A percentile compares a stretch with the other conserved stretches of the same genome.
Conservation (phyloP, 2,329 filamentous ascomycete genomes). For the Arthrobotrys sphaeroides region DNA sequence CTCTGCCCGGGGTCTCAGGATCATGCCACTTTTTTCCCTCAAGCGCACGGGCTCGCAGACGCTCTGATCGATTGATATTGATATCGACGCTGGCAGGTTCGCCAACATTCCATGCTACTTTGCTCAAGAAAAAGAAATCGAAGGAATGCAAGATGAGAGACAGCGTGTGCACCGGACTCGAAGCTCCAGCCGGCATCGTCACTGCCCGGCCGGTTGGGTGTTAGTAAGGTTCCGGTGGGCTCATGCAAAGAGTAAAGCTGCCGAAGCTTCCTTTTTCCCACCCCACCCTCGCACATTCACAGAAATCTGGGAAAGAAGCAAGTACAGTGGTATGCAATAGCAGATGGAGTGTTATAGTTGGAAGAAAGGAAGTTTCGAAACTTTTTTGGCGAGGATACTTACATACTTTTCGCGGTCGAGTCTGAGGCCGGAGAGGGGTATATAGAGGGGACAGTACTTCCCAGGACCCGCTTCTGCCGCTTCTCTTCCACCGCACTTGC, state of each 20-base stretch:
- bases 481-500: neutral
- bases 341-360: too few relatives aligned
- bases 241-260: conserved; percentile 3
- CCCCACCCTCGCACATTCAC: too few relatives aligned
- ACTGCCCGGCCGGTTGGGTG: too few relatives aligned
- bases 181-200: too few relatives aligned
- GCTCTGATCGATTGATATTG: neutral
- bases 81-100: too few relatives aligned
- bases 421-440: neutral
- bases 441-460: neutral
- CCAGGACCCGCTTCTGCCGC: neutral
- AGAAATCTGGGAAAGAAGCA: too few relatives aligned
- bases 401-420: neutral
- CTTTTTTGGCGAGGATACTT: too few relatives aligned
- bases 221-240: neutral
- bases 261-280: neutral
- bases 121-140: neutral
- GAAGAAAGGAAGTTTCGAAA: neutral
- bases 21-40: conserved; percentile 25
- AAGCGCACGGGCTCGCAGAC: conserved; percentile 1
- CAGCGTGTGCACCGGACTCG: too few relatives aligned
- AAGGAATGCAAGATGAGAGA: neutral
- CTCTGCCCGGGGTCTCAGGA: neutral
- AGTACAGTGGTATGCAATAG: too few relatives aligned
- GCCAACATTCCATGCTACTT: too few relatives aligned